Conservation (phyloP, 371 early-diverging fungal species). For the Saksenaea oblongispora region DNA sequence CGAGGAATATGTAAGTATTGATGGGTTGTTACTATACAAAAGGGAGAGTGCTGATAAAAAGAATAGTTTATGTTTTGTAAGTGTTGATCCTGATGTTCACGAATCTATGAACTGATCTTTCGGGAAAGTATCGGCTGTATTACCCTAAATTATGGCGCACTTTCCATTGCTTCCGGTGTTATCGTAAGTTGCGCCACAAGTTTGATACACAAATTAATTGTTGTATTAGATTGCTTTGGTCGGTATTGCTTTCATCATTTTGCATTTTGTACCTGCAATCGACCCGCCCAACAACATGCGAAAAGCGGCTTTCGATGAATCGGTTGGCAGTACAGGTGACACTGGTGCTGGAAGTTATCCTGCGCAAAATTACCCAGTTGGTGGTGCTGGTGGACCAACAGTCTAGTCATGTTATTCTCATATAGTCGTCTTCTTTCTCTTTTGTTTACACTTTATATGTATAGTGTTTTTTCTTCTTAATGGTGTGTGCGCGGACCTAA, state of each 20-base stretch:
- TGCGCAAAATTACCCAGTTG: conserved; percentile 11
- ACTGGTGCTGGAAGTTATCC: conserved; percentile 6
- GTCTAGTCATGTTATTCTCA: conserved; percentile 17
- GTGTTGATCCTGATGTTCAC: background rate
- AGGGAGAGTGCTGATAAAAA: background rate
- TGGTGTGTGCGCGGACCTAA: background rate
- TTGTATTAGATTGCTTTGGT: conserved; percentile 17
- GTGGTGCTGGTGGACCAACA: conserved; percentile 14
- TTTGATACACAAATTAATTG: background rate
- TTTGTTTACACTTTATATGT: background rate
- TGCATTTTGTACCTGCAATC: conserved; percentile 28
- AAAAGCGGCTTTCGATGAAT: conserved; percentile 20
- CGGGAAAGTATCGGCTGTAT: conserved; percentile 15
- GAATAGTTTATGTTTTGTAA: conserved; percentile 21
- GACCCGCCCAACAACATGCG: conserved; percentile 25
- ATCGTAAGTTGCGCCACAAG: conserved; percentile 8
- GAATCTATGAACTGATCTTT: background rate
- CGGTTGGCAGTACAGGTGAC: conserved; percentile 3
- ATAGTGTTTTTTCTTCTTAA: background rate
- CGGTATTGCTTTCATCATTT: conserved; percentile 21
- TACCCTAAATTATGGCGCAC: conserved; percentile 10
- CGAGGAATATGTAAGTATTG: conserved; percentile 17
- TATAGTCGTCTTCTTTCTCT: conserved; percentile 7
- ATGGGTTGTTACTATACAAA: background rate
- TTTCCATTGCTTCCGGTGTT: conserved; percentile 18